Evolutionary conservation across 2,329 filamentous ascomycete species (phyloP), one percentile per base, ranked within the genome.

Genomic region (Alternaria novae-zelandiae): DNA sequence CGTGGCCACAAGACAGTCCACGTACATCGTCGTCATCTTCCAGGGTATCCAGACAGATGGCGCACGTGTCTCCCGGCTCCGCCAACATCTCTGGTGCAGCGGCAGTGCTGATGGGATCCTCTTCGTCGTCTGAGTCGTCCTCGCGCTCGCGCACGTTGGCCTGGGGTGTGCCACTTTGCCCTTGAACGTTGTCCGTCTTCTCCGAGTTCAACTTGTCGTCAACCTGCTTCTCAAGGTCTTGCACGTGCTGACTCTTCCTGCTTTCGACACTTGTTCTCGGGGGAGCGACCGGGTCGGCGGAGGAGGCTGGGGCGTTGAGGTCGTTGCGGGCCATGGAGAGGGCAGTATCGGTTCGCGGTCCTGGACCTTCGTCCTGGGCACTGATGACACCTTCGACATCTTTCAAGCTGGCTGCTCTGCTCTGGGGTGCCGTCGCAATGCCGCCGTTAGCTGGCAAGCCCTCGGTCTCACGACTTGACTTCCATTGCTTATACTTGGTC

Each of bases 1-100:
- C 94, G 80, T 99, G 96, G n/a, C 96, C 96, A 75, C 96, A 99
- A 5, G 93, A 94, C 65, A 99, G 83, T 3, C 96, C 96, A 70
- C 96, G 92, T 54, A 99, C 90, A 77, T 99, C 95, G 72, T 98
- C 96, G 67, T 97, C 93, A 67, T 98, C 93, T 79, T 99, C 96
- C 17, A 99, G 87, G 0, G 88, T 91, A 76, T 99, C 96, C 69
- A 99, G 91, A 80, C 96, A 99, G 73, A 99, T 98, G 54, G 96
- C 96, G 80, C 96, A 99, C 2, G 93, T 91, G 77, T 99, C 96
- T 46, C 95, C 96, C 0, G 93, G 92, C 56, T 91, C 90, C 25
- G 89, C 89, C 62, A 97, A 83, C 76, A 94, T 85, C 73, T 97
- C 94, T 0, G 93, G 90, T 1, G 93, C 91, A 7, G 96, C 84